Percentiles rank a stretch among this genome's conserved stretches.
phyloP scores from a whole-genome alignment of 805 yeast species.

The Myxozyma monticola region DNA sequence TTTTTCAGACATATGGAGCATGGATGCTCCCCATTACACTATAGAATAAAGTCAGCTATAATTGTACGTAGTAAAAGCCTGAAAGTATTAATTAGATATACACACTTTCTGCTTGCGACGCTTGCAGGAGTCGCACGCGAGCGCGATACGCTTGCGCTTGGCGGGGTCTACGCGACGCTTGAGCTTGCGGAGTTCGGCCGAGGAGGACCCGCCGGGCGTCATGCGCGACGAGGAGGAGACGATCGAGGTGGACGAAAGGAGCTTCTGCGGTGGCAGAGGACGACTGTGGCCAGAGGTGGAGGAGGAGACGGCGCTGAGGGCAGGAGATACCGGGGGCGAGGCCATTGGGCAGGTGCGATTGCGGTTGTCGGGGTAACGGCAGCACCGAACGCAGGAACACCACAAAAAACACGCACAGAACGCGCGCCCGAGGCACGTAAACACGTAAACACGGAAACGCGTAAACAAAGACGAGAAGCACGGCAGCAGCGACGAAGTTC shows the following conservation, averaged over 20 bases:
- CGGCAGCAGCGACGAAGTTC: background rate
- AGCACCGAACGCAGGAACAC: background rate
- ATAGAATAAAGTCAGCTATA: no score
- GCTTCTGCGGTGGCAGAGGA: background rate
- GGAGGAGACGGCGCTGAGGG: background rate
- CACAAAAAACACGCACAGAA: no score
- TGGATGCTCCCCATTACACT: constrained; percentile 33
- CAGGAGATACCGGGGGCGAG: background rate
- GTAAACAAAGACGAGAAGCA: no score
- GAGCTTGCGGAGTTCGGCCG: constrained; percentile 29
- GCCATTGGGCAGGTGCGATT: background rate
- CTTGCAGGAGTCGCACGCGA: constrained; percentile 52
- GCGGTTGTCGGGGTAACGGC: background rate
- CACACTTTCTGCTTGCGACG: constrained; percentile 41
- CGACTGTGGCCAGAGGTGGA: background rate
- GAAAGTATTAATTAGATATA: background rate
- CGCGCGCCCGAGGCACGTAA: no score
- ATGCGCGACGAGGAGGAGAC: background rate
- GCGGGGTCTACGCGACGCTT: constrained; percentile 32
- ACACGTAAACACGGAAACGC: no score
- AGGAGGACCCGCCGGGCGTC: constrained; percentile 6
- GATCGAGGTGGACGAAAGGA: background rate
- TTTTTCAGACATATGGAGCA: constrained; percentile 41
- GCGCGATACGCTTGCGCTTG: constrained; percentile 46
- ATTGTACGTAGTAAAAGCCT: no score